Evolutionary conservation across 306 rosid genomes (phyloP).

Genomic region (Crotalaria pallida): DNA sequence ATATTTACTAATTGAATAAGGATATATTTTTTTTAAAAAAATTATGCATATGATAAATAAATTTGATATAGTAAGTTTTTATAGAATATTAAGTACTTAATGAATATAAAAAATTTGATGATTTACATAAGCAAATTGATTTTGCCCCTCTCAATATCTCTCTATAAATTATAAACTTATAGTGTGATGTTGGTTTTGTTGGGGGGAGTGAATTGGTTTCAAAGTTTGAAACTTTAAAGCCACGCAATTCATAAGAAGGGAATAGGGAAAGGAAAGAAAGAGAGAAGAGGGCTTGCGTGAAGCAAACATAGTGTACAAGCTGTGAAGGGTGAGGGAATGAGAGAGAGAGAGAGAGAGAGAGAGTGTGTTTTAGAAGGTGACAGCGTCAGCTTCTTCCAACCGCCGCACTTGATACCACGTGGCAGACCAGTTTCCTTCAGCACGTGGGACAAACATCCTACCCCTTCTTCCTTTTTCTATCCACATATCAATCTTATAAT

Average conservation of each 20-base stretch:
- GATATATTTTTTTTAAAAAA: too few relatives aligned
- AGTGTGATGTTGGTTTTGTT: neutral
- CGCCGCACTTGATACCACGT: conserved; percentile 49
- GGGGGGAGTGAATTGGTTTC: conserved; percentile 27
- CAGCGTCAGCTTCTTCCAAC: conserved; percentile 44
- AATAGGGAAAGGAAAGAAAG: neutral
- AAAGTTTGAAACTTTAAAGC: conserved; percentile 55
- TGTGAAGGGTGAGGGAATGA: too few relatives aligned
- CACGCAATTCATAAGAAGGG: conserved; percentile 39
- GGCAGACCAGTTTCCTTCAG: conserved; percentile 18
- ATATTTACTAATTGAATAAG: too few relatives aligned
- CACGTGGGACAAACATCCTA: conserved; percentile 55
- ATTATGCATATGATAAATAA: too few relatives aligned
- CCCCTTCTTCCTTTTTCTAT: conserved; percentile 1
- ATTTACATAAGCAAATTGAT: too few relatives aligned
- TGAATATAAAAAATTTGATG: too few relatives aligned
- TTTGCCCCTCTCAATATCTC: too few relatives aligned
- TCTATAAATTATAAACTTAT: neutral
- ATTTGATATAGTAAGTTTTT: too few relatives aligned
- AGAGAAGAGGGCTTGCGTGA: conserved; percentile 67
- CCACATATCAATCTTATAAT: neutral
- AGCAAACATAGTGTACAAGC: conserved; percentile 60
- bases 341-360: neutral
- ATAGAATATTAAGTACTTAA: too few relatives aligned
- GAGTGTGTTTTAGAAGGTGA: conserved; percentile 33